Evolutionary conservation across 2,329 filamentous ascomycete species (phyloP), one percentile per base, ranked within the genome.

Genomic region (Pseudocercospora vitis): DNA sequence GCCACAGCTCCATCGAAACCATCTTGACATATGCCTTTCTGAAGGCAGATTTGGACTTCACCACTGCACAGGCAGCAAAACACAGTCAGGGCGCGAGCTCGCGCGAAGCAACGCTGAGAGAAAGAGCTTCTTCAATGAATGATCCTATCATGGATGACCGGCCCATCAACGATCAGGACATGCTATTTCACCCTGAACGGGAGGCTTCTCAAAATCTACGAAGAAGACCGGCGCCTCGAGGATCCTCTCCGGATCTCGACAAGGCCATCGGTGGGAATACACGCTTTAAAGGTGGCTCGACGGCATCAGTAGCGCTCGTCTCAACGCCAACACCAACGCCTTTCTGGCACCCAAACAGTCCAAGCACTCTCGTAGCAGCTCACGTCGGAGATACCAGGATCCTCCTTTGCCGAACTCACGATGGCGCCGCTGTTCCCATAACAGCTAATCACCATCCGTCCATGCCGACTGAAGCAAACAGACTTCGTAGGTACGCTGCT

Each of bases 371-470:
- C 29, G 74, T 96, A 12, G 86, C 91, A 5, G 91, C 90, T 0
- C 94, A 99, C 69, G 91, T 96, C 2, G 94, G 94, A 56, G 94
- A 99, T 70, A 96, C 91, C 1, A 84, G 94, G 48, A 86, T 96
- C 56, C 77, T 99, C 2, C 83, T 99, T 26, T 97, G 91, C 74
- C 86, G 91, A 50, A 96, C 92, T 0, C 80, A 81, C 11, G 92
- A 89, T 1, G 94, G 94, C 5, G 78, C 84, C 39, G 86, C 91
- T 0, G 81, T 88, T 2, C 88, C 92, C 0, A 71, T 96, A 31
- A 97, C 94, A 0, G 89, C 87, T 16, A 90, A 96, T 70, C 94
- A 99, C 72, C 94, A 96, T 69, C 92, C 94, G 0, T 88, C 85
- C n/a, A 84, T 88, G 3, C 94, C 94, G 0, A 79, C 85, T 51